Evolutionary conservation across 768 basidiomycete species (phyloP).

Genomic region (Lactarius akahatsu): DNA sequence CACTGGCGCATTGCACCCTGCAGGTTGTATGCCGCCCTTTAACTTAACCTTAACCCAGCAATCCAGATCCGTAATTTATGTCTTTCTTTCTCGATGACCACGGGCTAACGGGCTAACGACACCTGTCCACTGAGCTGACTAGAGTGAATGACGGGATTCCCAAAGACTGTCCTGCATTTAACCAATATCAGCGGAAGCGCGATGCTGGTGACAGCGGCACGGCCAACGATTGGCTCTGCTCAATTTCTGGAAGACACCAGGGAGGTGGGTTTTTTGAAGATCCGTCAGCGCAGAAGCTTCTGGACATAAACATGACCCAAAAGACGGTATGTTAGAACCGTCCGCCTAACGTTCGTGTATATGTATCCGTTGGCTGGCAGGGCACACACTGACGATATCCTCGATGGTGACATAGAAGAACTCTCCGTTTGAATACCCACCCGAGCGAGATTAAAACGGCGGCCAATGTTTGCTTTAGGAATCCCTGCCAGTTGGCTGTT

Average conservation of each 20-base stretch:
- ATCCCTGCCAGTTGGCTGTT: neutral
- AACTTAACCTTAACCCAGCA: neutral
- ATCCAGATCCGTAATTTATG: neutral
- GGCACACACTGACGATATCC: neutral
- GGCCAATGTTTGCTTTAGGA: neutral
- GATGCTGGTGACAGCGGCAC: neutral
- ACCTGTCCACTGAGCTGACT: neutral
- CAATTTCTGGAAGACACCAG: neutral
- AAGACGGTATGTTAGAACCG: neutral
- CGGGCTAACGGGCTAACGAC: too few relatives aligned
- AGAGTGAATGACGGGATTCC: neutral
- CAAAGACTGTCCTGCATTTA: neutral
- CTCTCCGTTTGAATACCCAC: conserved; percentile 1
- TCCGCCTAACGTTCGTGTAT: neutral
- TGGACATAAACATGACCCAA: neutral
- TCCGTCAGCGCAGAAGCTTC: neutral
- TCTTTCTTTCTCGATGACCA: neutral
- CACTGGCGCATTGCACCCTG: neutral
- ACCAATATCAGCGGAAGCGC: neutral
- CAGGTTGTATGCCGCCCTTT: neutral
- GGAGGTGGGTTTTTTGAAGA: neutral
- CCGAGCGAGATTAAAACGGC: neutral
- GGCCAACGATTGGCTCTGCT: neutral
- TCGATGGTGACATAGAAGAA: neutral
- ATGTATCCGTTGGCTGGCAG: neutral